Evolutionary conservation across 2,329 filamentous ascomycete genomes (phyloP).

Genomic region (Boeremia exigua): DNA sequence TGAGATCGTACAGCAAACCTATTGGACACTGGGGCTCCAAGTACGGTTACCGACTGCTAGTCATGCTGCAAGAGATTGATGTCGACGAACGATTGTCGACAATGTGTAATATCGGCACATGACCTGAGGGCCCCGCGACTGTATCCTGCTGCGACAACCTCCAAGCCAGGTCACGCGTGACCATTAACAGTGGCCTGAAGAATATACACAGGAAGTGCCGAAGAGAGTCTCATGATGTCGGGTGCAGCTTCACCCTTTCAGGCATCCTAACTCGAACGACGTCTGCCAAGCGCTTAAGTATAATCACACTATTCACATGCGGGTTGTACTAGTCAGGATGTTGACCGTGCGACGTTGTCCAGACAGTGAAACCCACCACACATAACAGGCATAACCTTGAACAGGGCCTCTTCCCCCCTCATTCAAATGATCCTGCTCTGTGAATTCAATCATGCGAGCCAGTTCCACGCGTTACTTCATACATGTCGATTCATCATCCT

Average conservation of each 20-base stretch:
- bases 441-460: too few relatives aligned
- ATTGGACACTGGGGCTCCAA: conserved; percentile 16
- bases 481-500: too few relatives aligned
- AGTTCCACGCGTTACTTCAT: too few relatives aligned
- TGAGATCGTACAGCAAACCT: conserved; percentile 7
- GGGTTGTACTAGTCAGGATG: too few relatives aligned
- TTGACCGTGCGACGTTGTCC: too few relatives aligned
- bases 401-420: too few relatives aligned
- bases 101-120: neutral
- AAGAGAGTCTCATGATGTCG: neutral
- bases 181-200: neutral
- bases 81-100: neutral
- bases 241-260: neutral
- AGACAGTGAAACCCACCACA: too few relatives aligned
- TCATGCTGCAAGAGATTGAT: conserved; percentile 10
- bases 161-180: neutral
- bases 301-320: too few relatives aligned
- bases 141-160: neutral
- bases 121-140: neutral
- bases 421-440: too few relatives aligned
- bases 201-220: neutral
- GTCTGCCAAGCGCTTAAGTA: too few relatives aligned
- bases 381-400: too few relatives aligned
- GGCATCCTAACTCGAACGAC: too few relatives aligned
- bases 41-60: conserved; percentile 11